phyloP scores from a whole-genome alignment of 2,329 filamentous ascomycete species.

The Orbilia blumenaviensis region DNA sequence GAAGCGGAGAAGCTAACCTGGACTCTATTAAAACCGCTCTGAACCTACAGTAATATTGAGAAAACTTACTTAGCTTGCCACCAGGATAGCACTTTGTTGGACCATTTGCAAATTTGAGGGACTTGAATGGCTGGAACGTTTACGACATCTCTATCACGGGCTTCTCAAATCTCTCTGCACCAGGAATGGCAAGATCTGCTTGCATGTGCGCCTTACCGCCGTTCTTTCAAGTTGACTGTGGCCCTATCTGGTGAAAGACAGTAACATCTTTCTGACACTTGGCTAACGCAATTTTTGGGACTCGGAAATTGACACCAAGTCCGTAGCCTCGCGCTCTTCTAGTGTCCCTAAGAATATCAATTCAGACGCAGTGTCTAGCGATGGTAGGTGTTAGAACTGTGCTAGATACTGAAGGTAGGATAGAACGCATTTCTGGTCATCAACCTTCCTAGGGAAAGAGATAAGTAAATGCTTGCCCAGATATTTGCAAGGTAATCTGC shows the following conservation, averaged over 20 bases:
- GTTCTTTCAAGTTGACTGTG: not conserved
- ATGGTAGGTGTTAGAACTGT: not conserved
- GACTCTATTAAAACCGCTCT: too few species aligned
- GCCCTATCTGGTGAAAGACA: not conserved
- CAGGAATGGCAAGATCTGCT: not conserved
- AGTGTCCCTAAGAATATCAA: not conserved
- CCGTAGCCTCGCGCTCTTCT: constrained; percentile 1
- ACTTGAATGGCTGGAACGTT: constrained; percentile 43
- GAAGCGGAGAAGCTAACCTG: too few species aligned
- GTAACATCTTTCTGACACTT: constrained; percentile 7
- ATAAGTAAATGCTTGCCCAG: constrained; percentile 7
- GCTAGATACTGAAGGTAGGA: not conserved
- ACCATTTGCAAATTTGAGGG: not conserved
- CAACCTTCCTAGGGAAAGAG: too few species aligned
- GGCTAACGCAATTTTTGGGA: not conserved
- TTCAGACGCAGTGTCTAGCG: not conserved
- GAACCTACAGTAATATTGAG: not conserved
- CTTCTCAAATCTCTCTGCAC: not conserved
- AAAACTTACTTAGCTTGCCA: not conserved
- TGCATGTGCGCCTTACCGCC: constrained; percentile 17
- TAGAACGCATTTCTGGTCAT: constrained; percentile 7
- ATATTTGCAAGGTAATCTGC: not conserved
- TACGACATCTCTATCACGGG: not conserved
- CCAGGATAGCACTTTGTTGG: not conserved
- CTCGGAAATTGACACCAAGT: constrained; percentile 3